Percentiles rank a stretch among this genome's conserved stretches.
These are phyloP conservation scores for Phytophthora lateralis DNA, from an alignment of 352 stramenopile species.

Conservation along the genomic window DNA sequence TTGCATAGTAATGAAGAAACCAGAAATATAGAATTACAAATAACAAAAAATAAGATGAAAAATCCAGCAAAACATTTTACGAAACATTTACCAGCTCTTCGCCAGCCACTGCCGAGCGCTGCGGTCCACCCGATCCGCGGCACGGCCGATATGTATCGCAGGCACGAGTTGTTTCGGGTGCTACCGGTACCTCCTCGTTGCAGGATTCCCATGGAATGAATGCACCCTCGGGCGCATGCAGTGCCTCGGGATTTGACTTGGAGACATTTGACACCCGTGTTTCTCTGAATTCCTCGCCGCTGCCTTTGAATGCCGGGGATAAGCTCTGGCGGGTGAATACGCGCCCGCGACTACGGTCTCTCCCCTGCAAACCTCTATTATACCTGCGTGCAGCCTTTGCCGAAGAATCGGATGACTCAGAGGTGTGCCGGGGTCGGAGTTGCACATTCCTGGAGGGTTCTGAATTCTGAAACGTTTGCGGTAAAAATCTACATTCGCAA, in stretches of 20 bases:
- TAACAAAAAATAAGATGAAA: not conserved
- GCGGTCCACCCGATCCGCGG: slow-evolving; percentile 12
- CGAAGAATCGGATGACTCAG: not conserved
- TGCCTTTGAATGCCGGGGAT: too few relatives aligned
- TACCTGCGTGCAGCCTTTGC: too few relatives aligned
- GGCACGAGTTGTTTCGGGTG: slow-evolving; percentile 1
- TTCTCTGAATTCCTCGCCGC: slow-evolving; percentile 21
- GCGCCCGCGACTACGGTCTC: too few relatives aligned
- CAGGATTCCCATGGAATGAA: slow-evolving; percentile 18
- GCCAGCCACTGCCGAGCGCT: too few relatives aligned
- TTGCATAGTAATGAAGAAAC: not conserved
- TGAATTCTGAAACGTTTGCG: slow-evolving; percentile 13
- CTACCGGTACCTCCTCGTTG: slow-evolving; percentile 21
- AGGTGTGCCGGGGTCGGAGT: not conserved
- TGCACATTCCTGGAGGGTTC: not conserved
- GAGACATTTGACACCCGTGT: slow-evolving; percentile 31
- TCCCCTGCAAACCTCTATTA: too few relatives aligned
- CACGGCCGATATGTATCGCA: slow-evolving; percentile 13
- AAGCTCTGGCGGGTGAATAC: slow-evolving; percentile 15
- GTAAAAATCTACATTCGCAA: slow-evolving; percentile 14
- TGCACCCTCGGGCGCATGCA: slow-evolving; percentile 6
- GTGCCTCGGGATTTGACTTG: slow-evolving; percentile 28
- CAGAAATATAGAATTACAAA: slow-evolving; percentile 4
- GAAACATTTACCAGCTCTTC: slow-evolving; percentile 7
- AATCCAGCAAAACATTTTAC: slow-evolving; percentile 34